Base-by-base conservation (phyloP, 106 monocot genomes). In the Alisma plantagoaquatica region DNA sequence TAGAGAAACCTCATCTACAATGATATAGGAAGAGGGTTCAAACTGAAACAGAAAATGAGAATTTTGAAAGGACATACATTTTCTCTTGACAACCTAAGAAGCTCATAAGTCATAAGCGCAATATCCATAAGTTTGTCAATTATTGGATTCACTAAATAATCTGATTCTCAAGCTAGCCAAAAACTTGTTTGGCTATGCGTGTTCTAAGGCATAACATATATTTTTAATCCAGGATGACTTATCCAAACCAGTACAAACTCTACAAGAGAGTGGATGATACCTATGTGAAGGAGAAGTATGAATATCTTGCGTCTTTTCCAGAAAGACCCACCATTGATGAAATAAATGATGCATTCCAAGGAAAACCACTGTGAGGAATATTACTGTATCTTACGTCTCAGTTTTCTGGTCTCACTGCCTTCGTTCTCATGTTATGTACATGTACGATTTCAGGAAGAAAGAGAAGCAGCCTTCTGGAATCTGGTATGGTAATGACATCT, bases 281-380 rank as follows among this genome's bases (percentile, higher is more conserved):
- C 16, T 65, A 66, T 59, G 54, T 68, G 27, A 81, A 81, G 49
- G 96, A 89, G 68, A 84, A 78, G 49, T 96, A 96, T 70, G 62
- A 73, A 17, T 23, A 58, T 42, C 63, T 89, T 54, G 75, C 72
- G 1, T 66, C 81, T 62, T 89, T 96, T 63, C 70, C 75, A 4
- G 35, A 65, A 59, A 84, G 63, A 41, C 96, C 96, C 61, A 84
- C 96, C 27, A 44, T 49, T 23, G 73, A 73, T 45, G 96, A 96
- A 65, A 69, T 96, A 38, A 96, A 88, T 42, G 75, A 81, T 76
- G 84, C 84, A 57, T 89, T 96, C 63, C 58, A 70, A 43, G 88
- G 88, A 51, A 88, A 71, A 61, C 54, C 67, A 46, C 83, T 74
- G 93, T 81, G 62, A 3, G 19, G 44, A 23, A 4, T 16, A 32